A percentile compares a stretch with the other conserved stretches of the same genome.
These are phyloP conservation scores for Amoebophrya sp. DNA, from an alignment of 169 alveolate genomes.

Conservation along the genomic window DNA sequence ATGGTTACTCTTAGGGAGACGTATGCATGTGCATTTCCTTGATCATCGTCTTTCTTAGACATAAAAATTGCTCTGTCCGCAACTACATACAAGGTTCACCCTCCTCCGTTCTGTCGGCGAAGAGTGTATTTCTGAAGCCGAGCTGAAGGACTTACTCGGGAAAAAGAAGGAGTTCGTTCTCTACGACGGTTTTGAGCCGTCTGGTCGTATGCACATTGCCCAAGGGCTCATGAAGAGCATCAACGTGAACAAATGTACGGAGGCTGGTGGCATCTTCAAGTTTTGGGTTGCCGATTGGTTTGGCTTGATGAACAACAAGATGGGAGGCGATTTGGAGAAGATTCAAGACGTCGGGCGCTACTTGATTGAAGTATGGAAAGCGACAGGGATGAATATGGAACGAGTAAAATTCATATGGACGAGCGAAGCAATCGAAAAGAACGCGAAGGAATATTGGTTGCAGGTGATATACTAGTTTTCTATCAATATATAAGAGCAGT, in stretches of 20 bases:
- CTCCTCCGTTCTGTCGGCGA: slow-evolving; percentile 45
- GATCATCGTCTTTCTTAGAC: no score
- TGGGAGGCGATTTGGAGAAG: slow-evolving; percentile 95
- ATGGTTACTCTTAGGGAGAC: no score
- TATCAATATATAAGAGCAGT: no score
- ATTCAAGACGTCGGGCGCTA: slow-evolving; percentile 78
- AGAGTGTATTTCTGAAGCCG: slow-evolving; percentile 46
- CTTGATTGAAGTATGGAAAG: slow-evolving; percentile 97
- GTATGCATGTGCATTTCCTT: no score
- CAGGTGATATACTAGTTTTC: background rate
- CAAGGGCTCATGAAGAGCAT: slow-evolving; percentile 85
- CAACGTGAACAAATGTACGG: slow-evolving; percentile 47
- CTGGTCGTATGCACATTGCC: slow-evolving; percentile 99
- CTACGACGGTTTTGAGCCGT: slow-evolving; percentile 84
- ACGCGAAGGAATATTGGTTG: slow-evolving; percentile 69
- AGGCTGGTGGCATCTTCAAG: slow-evolving; percentile 91
- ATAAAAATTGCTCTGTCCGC: no score
- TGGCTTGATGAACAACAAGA: slow-evolving; percentile 95
- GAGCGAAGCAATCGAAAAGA: slow-evolving; percentile 88
- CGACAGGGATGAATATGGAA: slow-evolving; percentile 97
- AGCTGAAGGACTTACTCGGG: slow-evolving; percentile 38
- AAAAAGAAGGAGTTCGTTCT: slow-evolving; percentile 39
- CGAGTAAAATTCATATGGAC: slow-evolving; percentile 86
- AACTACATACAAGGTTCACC: no score
- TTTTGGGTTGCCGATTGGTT: slow-evolving; percentile 99